Percentiles rank a stretch among this genome's conserved stretches.
Conservation (phyloP, 495 filamentous ascomycete species). For the Lepidopterella palustris region DNA sequence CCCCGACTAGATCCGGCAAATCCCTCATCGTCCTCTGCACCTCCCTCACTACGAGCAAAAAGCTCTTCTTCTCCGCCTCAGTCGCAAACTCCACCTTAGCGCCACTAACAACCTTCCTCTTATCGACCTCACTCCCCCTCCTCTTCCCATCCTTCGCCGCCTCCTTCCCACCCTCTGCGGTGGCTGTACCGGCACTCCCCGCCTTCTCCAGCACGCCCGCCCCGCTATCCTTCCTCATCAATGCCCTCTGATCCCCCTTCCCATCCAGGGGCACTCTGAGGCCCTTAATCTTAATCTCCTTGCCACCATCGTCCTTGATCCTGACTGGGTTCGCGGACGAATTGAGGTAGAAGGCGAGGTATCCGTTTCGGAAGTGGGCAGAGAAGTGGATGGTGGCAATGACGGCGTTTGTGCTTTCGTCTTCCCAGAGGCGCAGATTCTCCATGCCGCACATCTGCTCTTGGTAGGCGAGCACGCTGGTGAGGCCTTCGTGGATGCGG, state of each 20-base stretch:
- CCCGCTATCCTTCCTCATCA: conserved; percentile 17
- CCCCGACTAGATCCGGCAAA: conserved; percentile 30
- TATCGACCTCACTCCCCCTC: conserved; percentile 10
- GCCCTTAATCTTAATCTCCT: conserved; percentile 34
- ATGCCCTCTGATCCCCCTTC: background rate
- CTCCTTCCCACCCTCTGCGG: background rate
- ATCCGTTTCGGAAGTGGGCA: conserved; percentile 34
- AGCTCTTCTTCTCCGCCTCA: conserved; percentile 32
- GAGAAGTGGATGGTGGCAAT: conserved; percentile 37
- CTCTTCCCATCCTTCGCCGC: conserved; percentile 1
- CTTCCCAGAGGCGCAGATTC: conserved; percentile 38
- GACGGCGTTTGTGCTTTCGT: conserved; percentile 31
- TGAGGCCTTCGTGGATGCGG: conserved; percentile 36
- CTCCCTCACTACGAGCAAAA: conserved; percentile 28
- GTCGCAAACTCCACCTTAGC: conserved; percentile 34
- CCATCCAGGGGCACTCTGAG: conserved; percentile 30
- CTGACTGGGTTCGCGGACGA: conserved; percentile 25
- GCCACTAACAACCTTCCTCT: conserved; percentile 23
- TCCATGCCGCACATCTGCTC: conserved; percentile 41
- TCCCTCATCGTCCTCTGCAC: conserved; percentile 28
- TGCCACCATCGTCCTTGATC: conserved; percentile 32
- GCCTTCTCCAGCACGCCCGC: background rate
- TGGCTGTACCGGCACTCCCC: background rate
- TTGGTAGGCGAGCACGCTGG: conserved; percentile 32
- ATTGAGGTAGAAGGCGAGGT: conserved; percentile 37